phyloP scores from a whole-genome alignment of 345 rosid genomes.

The Eutrema japonicum region DNA sequence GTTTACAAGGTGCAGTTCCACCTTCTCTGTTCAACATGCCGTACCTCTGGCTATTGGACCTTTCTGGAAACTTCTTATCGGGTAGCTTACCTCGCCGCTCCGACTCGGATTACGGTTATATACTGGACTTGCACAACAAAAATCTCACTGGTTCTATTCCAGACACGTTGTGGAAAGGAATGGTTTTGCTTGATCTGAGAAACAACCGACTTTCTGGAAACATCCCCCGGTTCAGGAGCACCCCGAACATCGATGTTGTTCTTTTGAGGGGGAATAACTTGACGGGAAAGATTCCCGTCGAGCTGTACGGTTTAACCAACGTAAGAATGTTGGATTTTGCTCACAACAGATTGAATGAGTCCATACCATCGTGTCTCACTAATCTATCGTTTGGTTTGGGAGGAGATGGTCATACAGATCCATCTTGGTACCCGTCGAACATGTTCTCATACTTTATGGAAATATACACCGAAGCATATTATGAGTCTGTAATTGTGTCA shows the following conservation, averaged over 20 bases:
- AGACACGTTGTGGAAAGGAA: constrained; percentile 25
- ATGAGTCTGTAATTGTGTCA: constrained; percentile 19
- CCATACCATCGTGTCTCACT: constrained; percentile 25
- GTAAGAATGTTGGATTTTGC: constrained; percentile 26
- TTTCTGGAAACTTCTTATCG: constrained; percentile 27
- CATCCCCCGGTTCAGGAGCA: constrained; percentile 20
- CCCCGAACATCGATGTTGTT: constrained; percentile 19
- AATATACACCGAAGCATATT: constrained; percentile 6
- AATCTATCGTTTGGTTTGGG: constrained; percentile 18
- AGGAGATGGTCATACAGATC: constrained; percentile 8
- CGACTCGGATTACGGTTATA: constrained; percentile 20
- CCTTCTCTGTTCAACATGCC: constrained; percentile 33
- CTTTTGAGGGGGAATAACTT: constrained; percentile 29
- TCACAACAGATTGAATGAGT: constrained; percentile 21
- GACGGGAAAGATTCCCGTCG: constrained; percentile 9
- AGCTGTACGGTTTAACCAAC: constrained; percentile 17
- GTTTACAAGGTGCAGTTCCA: constrained; percentile 23
- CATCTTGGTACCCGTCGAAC: constrained; percentile 21
- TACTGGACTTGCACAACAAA: constrained; percentile 29
- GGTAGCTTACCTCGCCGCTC: constrained; percentile 24
- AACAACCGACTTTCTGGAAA: constrained; percentile 25
- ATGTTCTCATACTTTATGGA: constrained; percentile 27
- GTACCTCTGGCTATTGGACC: constrained; percentile 32
- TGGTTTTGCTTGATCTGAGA: constrained; percentile 29
- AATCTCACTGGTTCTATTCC: constrained; percentile 29